Percentiles rank a stretch among this genome's conserved stretches.
Evolutionary conservation across 441 rosid genomes (phyloP).

Genomic region (Eruca vesicaria): DNA sequence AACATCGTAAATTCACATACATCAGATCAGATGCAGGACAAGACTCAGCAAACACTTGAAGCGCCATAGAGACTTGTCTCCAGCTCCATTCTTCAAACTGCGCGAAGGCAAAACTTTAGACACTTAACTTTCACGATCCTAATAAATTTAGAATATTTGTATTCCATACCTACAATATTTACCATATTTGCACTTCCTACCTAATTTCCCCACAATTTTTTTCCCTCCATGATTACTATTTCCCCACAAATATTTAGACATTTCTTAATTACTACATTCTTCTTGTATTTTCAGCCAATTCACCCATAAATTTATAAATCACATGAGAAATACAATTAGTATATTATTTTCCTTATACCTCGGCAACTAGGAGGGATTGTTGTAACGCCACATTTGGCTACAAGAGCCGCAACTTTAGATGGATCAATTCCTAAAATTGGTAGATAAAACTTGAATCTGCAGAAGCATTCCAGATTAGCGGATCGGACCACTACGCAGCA

Average conservation of each 20-base stretch:
- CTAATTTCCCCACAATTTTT: no score
- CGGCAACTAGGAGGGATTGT: conserved; percentile 39
- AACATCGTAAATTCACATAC: not conserved
- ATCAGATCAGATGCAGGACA: not conserved
- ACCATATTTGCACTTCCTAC: no score
- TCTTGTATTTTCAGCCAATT: no score
- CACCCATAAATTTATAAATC: no score
- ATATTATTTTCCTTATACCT: conserved; percentile 12
- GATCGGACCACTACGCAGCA: conserved; percentile 45
- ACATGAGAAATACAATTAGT: not conserved
- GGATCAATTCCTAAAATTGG: conserved; percentile 47
- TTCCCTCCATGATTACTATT: no score
- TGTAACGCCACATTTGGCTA: conserved; percentile 41
- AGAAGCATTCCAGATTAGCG: conserved; percentile 48
- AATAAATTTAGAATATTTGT: not conserved
- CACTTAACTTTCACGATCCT: not conserved
- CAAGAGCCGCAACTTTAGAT: conserved; percentile 42
- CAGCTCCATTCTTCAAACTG: conserved; percentile 11
- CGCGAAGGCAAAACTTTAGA: not conserved
- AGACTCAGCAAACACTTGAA: not conserved
- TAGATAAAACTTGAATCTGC: conserved; percentile 44
- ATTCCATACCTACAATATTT: no score
- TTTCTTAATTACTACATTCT: no score
- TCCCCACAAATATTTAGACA: no score
- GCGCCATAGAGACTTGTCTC: not conserved